phyloP scores from a whole-genome alignment of 805 yeast species.

The Saturnispora mendoncae region DNA sequence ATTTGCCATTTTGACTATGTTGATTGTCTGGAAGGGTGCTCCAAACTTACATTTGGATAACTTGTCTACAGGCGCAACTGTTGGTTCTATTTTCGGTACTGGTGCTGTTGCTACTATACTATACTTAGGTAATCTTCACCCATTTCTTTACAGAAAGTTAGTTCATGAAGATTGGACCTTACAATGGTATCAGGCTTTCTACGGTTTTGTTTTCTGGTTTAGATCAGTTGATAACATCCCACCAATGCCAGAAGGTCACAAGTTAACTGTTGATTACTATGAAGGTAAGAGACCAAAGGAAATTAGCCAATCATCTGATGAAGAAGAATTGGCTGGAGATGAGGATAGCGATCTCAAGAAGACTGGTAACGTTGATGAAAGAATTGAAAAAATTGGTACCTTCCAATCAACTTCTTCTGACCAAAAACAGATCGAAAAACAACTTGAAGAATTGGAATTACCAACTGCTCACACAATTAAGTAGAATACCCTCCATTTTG shows the following conservation, averaged over 20 bases:
- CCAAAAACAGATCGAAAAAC: too few relatives aligned
- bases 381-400: conserved; percentile 11
- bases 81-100: conserved; percentile 55
- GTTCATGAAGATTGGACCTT: conserved; percentile 60
- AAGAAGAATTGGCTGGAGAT: conserved; percentile 13
- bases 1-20: conserved; percentile 59
- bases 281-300: conserved; percentile 40
- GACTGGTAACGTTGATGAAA: conserved; percentile 14
- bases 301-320: conserved; percentile 4
- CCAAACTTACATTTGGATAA: conserved; percentile 52
- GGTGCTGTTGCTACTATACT: conserved; percentile 47
- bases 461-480: conserved; percentile 16
- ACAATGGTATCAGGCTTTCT: conserved; percentile 42
- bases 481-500: conserved; percentile 8
- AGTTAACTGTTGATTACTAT: conserved; percentile 55
- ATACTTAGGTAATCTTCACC: conserved; percentile 47
- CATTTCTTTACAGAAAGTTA: conserved; percentile 53
- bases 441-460: neutral
- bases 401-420: neutral
- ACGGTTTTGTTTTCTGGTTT: conserved; percentile 52
- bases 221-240: conserved; percentile 50
- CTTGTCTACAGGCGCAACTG: conserved; percentile 43
- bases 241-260: conserved; percentile 54
- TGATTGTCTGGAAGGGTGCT: conserved; percentile 75
- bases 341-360: conserved; percentile 11